phyloP scores from a whole-genome alignment of 352 stramenopile species.

The Pythium phragmitis region DNA sequence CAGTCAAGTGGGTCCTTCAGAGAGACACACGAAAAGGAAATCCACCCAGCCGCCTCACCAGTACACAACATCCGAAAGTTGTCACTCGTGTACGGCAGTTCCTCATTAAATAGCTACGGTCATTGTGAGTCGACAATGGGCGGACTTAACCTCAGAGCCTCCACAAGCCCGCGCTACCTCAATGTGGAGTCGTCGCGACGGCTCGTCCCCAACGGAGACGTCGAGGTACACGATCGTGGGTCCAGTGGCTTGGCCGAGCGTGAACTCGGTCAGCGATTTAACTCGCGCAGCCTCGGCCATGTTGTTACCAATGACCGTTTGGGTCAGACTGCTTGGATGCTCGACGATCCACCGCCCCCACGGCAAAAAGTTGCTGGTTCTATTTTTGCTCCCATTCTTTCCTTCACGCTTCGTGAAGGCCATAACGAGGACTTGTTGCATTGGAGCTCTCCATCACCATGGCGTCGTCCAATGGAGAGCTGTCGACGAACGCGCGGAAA shows the following conservation, averaged over 20 bases:
- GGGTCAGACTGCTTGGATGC: neutral
- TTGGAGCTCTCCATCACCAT: slow-evolving; percentile 7
- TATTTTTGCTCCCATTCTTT: slow-evolving; percentile 26
- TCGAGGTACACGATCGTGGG: slow-evolving; percentile 68
- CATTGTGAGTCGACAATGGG: neutral
- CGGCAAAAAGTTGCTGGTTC: neutral
- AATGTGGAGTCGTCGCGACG: slow-evolving; percentile 58
- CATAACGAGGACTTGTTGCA: too few species aligned
- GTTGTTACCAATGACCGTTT: neutral
- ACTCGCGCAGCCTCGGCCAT: slow-evolving; percentile 52
- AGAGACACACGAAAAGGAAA: neutral
- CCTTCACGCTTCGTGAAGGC: neutral
- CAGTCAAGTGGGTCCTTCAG: neutral
- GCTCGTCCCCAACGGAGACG: slow-evolving; percentile 48
- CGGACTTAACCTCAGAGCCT: neutral
- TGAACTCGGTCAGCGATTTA: slow-evolving; percentile 52
- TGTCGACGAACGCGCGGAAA: slow-evolving; percentile 52
- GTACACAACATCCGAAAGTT: slow-evolving; percentile 81
- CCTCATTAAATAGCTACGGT: slow-evolving; percentile 67
- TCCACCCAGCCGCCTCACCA: slow-evolving; percentile 22
- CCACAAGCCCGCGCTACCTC: slow-evolving; percentile 34
- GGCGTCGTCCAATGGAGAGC: slow-evolving; percentile 20
- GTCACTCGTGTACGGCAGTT: slow-evolving; percentile 55
- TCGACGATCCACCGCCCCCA: neutral
- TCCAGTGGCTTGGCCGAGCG: slow-evolving; percentile 31